Evolutionary conservation across 2,329 filamentous ascomycete genomes (phyloP).

Genomic region (Paecilomyces formosus): DNA sequence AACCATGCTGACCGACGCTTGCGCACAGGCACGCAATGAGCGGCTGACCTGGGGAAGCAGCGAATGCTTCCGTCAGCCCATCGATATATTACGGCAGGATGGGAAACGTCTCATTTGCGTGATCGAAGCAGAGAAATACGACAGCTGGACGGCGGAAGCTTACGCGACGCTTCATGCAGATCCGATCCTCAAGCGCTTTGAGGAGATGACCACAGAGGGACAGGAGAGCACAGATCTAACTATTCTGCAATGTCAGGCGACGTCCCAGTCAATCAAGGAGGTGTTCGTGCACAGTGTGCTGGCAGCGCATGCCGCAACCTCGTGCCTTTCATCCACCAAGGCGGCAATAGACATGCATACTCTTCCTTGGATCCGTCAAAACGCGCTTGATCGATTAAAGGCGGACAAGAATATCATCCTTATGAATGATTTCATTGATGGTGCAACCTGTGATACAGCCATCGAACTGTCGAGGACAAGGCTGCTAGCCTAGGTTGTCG

Average conservation of each 20-base stretch:
- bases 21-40: conserved; percentile 16
- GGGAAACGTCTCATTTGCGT: conserved; percentile 33
- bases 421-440: conserved; percentile 48
- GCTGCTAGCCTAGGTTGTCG: not conserved
- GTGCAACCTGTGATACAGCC: conserved; percentile 36
- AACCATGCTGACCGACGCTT: conserved; percentile 24
- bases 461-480: not conserved
- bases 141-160: conserved; percentile 35
- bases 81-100: conserved; percentile 26
- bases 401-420: conserved; percentile 38
- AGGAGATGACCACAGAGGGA: conserved; percentile 22
- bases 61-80: conserved; percentile 11
- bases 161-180: conserved; percentile 36
- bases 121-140: conserved; percentile 29
- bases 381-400: conserved; percentile 31
- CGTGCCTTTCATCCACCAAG: conserved; percentile 44
- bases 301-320: conserved; percentile 37
- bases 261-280: conserved; percentile 42
- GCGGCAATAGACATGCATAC: conserved; percentile 42
- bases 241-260: conserved; percentile 45
- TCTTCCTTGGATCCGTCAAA: conserved; percentile 39
- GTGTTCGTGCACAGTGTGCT: conserved; percentile 41
- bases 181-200: conserved; percentile 31
- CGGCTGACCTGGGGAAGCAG: conserved; percentile 28
- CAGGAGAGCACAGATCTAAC: conserved; percentile 31